phyloP scores from a whole-genome alignment of 805 yeast genomes.

The Maudiozyma barnettii region DNA sequence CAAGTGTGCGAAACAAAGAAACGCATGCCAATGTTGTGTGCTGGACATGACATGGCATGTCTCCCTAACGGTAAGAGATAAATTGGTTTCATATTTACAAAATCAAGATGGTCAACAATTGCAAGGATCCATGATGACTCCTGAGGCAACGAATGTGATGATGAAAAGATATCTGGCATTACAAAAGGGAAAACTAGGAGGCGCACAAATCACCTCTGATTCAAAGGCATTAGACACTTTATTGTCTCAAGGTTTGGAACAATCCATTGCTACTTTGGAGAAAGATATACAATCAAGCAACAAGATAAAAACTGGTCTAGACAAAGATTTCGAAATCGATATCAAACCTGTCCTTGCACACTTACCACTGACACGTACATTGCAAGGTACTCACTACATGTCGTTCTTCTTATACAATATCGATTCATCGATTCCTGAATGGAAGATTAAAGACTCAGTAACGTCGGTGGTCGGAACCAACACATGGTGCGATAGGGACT shows the following conservation, averaged over 20 bases:
- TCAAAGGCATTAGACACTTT: constrained; percentile 40
- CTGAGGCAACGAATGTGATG: constrained; percentile 42
- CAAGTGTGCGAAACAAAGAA: constrained; percentile 68
- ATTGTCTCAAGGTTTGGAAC: constrained; percentile 33
- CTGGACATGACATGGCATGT: constrained; percentile 72
- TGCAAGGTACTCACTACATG: constrained; percentile 31
- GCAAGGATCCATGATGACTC: too few species aligned
- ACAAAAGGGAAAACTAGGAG: constrained; percentile 32
- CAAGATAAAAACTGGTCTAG: not conserved
- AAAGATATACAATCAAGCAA: not conserved
- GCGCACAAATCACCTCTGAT: constrained; percentile 29
- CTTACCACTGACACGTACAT: constrained; percentile 59
- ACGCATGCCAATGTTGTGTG: constrained; percentile 86
- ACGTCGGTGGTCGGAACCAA: constrained; percentile 8
- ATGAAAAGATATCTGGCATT: constrained; percentile 49
- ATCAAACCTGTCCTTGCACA: constrained; percentile 43
- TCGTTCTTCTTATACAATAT: constrained; percentile 73
- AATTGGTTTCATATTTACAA: constrained; percentile 66
- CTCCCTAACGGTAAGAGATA: constrained; percentile 70
- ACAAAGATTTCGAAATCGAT: constrained; percentile 26
- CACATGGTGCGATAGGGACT: constrained; percentile 14
- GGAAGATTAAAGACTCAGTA: constrained; percentile 42
- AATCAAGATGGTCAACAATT: constrained; percentile 31
- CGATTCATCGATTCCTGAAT: constrained; percentile 56
- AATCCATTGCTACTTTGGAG: not conserved